phyloP scores from a whole-genome alignment of 2,329 filamentous ascomycete species.

The Scopulariopsis brevicaulis region DNA sequence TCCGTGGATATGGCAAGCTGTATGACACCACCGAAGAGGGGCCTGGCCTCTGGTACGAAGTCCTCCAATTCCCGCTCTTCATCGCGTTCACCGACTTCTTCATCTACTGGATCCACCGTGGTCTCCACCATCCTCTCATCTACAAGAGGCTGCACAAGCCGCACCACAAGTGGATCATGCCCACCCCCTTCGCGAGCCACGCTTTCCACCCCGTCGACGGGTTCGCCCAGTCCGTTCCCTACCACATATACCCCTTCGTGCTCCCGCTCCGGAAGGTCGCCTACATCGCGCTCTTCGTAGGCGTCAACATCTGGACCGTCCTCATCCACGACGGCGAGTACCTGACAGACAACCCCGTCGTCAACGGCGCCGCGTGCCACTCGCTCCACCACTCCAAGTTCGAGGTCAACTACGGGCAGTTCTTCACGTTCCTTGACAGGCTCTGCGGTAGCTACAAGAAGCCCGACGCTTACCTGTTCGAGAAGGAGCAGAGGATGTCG shows the following conservation, averaged over 20 bases:
- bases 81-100: slow-evolving; percentile 78
- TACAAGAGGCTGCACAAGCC: slow-evolving; percentile 94
- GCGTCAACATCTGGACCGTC: slow-evolving; percentile 96
- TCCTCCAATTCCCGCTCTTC: slow-evolving; percentile 84
- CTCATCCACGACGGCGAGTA: slow-evolving; percentile 96
- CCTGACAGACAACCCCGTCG: slow-evolving; percentile 75
- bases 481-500: slow-evolving; percentile 76
- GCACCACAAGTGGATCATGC: slow-evolving; percentile 99
- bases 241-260: slow-evolving; percentile 86
- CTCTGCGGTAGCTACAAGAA: slow-evolving; percentile 76
- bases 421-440: slow-evolving; percentile 85
- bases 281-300: slow-evolving; percentile 75
- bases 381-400: slow-evolving; percentile 53
- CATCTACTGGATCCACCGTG: slow-evolving; percentile 89
- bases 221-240: slow-evolving; percentile 78
- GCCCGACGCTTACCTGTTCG: slow-evolving; percentile 78
- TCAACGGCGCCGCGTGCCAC: slow-evolving; percentile 94
- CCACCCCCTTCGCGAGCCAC: slow-evolving; percentile 82
- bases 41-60: slow-evolving; percentile 67
- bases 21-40: slow-evolving; percentile 72
- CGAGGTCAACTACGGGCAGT: slow-evolving; percentile 77
- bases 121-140: slow-evolving; percentile 60
- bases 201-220: slow-evolving; percentile 94
- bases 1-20: slow-evolving; percentile 74
- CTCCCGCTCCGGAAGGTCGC: slow-evolving; percentile 89